Base-by-base conservation (phyloP, 208 protist genomes). In the Balamuthia mandrillaris region DNA sequence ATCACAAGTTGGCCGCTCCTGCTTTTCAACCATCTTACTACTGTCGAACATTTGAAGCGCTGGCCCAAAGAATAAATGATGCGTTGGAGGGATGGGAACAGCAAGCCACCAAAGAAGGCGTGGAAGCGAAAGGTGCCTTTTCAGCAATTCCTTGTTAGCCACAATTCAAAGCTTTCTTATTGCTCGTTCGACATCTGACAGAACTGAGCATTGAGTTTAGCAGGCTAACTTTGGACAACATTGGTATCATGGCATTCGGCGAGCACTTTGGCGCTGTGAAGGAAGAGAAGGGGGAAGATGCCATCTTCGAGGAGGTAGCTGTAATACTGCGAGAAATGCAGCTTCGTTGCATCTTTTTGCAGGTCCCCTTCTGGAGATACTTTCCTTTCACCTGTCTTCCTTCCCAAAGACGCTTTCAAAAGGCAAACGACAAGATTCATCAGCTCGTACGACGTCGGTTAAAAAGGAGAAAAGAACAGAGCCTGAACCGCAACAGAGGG, bases 381-480 rank as follows among this genome's bases (percentile, higher is more conserved):
- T 78, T 78, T 21, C 70, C 70, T 27, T 78, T 78, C 47, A n/a
- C 47, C 24, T 29, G 52, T 16, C 47, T 78, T 14, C 70, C 70
- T 16, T 60, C 47, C 45, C 70, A 78, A 18, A 16, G 3, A 1
- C 70, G 31, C 12, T 78, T 78, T 18, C 47, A 24, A 4, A 24
- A 78, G 10, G 18, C 45, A 42, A 78, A 78, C 70, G 45, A 78
- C 41, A 78, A 78, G 47, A 78, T 78, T 5, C 70, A 78, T n/a
- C 41, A 49, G 0, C 52, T 78, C 47, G 70, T 78, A 4, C 70
- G 70, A 1, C 70, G 70, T 6, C 47, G 52, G 10, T 29, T 78
- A 27, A 78, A 78, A 35, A 49, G 60, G 12, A 5, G 70, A 24
- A 54, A 18, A 54, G 47, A n/a, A n/a, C n/a, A n/a, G n/a, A n/a